Evolutionary conservation across 257 asterid genomes (phyloP).

Genomic region (Primulina eburnea): DNA sequence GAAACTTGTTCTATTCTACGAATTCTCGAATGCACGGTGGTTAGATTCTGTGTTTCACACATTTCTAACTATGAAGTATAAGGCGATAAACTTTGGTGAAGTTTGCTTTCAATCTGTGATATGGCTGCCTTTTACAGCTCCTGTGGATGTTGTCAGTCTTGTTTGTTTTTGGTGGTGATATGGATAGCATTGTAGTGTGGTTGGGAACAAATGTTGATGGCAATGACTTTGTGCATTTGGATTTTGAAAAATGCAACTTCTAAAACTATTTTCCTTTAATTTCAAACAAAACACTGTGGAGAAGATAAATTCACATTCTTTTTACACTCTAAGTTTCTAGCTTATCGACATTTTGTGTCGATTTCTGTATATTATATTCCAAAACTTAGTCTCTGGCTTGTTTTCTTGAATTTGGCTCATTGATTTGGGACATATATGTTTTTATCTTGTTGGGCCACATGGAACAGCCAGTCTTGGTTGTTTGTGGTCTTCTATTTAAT

Average conservation of each 20-base stretch:
- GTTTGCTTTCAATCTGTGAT: conserved; percentile 14
- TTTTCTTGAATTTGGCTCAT: conserved; percentile 13
- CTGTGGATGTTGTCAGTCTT: too few relatives aligned
- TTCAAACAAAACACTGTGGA: background rate
- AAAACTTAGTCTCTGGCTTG: background rate
- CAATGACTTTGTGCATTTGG: conserved; percentile 5
- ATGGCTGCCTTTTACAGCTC: background rate
- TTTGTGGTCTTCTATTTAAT: conserved; percentile 14
- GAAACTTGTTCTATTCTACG: conserved; percentile 11
- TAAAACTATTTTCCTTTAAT: background rate
- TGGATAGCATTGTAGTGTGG: background rate
- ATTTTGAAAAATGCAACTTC: background rate
- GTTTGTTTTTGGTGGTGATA: background rate
- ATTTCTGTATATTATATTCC: background rate
- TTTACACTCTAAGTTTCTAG: background rate
- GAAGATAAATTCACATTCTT: background rate
- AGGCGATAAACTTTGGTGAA: conserved; percentile 10
- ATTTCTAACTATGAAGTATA: background rate
- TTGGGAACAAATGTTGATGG: background rate
- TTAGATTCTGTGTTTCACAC: background rate
- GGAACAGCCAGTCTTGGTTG: conserved; percentile 4
- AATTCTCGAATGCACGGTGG: background rate
- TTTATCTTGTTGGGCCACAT: background rate
- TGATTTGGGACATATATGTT: background rate
- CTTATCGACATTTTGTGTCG: background rate